Base-by-base conservation (phyloP, 2,329 filamentous ascomycete species). In the Colletotrichum spaethianum region DNA sequence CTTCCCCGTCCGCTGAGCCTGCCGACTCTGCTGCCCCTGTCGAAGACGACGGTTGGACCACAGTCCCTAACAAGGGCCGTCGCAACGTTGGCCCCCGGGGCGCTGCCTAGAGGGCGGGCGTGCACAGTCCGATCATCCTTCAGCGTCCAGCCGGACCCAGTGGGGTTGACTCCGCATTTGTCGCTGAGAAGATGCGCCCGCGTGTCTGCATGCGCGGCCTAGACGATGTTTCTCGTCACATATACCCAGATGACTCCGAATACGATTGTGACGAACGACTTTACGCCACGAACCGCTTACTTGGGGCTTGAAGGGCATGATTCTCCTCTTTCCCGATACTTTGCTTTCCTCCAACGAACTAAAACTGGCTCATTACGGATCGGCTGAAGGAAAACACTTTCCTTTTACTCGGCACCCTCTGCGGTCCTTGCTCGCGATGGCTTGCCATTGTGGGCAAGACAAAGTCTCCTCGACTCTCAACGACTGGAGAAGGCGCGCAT, bases 1-100 rank as follows among this genome's bases (percentile, higher is more conserved):
- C 81, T 75, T 76, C 79, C 73, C 76, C 80, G 16, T 77, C 79
- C 53, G 77, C 76, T 46, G 79, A 76, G 46, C 75, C 78, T 65
- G 70, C 76, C 55, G 79, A 76, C 42, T 75, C 78, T 42, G 75
- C 64, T 42, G 75, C 67, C 62, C 80, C 83, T 48, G 80, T 84
- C 61, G 87, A 89, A 57, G 89, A 90, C 46, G 90, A 92, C 78
- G 90, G 90, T 75, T 92, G 90, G 90, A 91, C 89, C 74, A 92
- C 88, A 33, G 90, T 91, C 65, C 74, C 81, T 63, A 73, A 70
- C 59, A 74, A 71, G 66, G 53, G 67, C 66, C 75, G 75, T 42
- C 73, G 75, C 62, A 76, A 73, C 65, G 70, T 64, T 48, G 70
- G 70, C 38, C 70, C 69, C 31, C 69, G 69, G 2, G 69, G 70